Conservation (phyloP, 306 rosid species). For the Senna siamea region DNA sequence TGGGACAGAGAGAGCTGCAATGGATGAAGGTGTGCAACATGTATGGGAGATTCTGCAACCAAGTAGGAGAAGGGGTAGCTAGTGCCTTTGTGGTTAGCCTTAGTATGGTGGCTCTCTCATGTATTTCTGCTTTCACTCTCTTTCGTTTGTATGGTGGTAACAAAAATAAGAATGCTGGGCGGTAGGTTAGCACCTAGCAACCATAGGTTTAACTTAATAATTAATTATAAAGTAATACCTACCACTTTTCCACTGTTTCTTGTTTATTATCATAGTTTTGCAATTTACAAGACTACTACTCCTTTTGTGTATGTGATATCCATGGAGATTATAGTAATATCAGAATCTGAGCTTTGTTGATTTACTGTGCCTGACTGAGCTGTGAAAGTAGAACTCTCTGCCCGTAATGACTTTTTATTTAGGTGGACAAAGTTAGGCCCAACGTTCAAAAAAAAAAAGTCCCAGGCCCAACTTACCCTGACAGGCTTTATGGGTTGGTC, state of each 20-base stretch:
- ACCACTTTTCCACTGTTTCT: not conserved
- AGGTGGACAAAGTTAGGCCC: no score
- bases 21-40: constrained; percentile 75
- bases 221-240: not conserved
- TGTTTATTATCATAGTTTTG: constrained; percentile 21
- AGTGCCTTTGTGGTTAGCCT: constrained; percentile 65
- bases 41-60: constrained; percentile 82
- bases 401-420: no score
- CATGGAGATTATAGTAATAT: not conserved
- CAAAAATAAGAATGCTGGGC: constrained; percentile 48
- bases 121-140: constrained; percentile 81
- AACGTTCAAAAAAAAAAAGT: no score
- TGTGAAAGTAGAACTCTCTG: no score
- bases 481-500: no score
- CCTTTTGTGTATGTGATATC: not conserved
- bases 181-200: constrained; percentile 42
- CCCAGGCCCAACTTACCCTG: no score
- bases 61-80: constrained; percentile 78
- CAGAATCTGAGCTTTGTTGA: no score
- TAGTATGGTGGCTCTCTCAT: constrained; percentile 61
- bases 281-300: not conserved
- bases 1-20: constrained; percentile 76
- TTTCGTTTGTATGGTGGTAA: constrained; percentile 67
- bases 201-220: constrained; percentile 1
- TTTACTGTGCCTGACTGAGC: no score